Conservation (phyloP, 1,284 basidiomycete species). For the Trichosporon sp. region DNA sequence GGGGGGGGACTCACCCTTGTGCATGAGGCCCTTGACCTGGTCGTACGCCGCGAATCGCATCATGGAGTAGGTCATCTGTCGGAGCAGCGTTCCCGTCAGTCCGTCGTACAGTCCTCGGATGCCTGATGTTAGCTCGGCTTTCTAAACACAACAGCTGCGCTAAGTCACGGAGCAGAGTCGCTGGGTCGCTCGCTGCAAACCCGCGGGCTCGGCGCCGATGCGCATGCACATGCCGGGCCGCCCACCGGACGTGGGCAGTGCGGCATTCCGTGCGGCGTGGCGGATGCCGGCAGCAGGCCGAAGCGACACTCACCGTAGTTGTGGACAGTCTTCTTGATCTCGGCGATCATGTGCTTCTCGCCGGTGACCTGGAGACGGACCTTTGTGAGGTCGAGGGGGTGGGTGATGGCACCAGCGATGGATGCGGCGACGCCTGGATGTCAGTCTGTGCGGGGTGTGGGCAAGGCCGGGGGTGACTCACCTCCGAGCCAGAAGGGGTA, state of each 20-base stretch:
- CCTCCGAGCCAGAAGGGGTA: conserved; percentile 80
- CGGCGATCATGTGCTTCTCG: conserved; percentile 78
- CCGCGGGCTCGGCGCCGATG: neutral
- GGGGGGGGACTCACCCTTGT: conserved; percentile 52
- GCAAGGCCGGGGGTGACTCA: conserved; percentile 38
- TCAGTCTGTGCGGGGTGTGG: neutral
- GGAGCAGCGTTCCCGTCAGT: conserved; percentile 79
- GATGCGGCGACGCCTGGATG: conserved; percentile 65
- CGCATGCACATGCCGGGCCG: neutral
- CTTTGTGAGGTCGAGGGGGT: conserved; percentile 83
- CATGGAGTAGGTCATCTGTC: conserved; percentile 90
- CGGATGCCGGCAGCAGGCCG: neutral
- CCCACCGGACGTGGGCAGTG: neutral
- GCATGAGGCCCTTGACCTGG: conserved; percentile 75
- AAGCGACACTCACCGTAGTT: conserved; percentile 37
- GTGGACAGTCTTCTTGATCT: conserved; percentile 64
- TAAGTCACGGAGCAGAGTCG: neutral
- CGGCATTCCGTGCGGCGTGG: neutral
- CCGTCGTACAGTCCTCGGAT: conserved; percentile 75
- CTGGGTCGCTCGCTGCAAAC: neutral
- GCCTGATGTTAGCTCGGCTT: conserved; percentile 53
- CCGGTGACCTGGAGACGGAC: conserved; percentile 79
- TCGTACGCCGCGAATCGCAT: conserved; percentile 93
- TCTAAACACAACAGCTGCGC: no score
- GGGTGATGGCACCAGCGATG: conserved; percentile 73